Conservation (phyloP, 1,284 basidiomycete species). For the Erythrobasidium hasegawianum region DNA sequence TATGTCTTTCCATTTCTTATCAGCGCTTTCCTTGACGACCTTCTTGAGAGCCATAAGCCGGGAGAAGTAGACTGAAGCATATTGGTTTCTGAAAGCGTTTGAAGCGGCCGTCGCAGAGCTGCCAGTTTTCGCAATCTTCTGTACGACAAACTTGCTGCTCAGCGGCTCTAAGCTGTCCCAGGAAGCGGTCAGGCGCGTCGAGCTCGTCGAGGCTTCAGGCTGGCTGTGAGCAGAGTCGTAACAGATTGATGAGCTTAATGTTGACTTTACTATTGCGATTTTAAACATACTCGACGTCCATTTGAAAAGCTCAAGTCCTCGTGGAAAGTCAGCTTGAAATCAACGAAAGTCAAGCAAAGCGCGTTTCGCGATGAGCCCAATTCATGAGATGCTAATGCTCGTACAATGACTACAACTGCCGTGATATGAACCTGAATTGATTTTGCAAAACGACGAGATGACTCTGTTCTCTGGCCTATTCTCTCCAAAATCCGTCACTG, state of each 20-base stretch:
- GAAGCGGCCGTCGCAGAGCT: not conserved
- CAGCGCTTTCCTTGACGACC: conserved; percentile 63
- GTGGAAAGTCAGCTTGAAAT: not conserved
- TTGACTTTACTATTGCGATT: no score
- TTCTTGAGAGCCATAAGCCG: conserved; percentile 64
- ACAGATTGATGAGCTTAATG: no score
- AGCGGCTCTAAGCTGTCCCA: conserved; percentile 28
- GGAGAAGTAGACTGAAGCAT: conserved; percentile 87
- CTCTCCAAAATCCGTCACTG: not conserved
- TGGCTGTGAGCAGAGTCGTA: no score
- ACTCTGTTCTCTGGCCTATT: not conserved
- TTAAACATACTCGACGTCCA: conserved; percentile 30
- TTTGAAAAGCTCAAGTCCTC: not conserved
- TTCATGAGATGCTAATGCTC: no score
- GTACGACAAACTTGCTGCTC: conserved; percentile 21
- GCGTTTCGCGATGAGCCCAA: not conserved
- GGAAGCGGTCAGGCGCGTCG: conserved; percentile 9
- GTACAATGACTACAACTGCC: no score
- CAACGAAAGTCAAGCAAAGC: no score
- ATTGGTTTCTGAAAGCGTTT: conserved; percentile 66
- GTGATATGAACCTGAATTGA: no score
- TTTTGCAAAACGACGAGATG: not conserved
- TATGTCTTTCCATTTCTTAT: conserved; percentile 61
- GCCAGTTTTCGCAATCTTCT: conserved; percentile 10
- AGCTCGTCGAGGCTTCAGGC: conserved; percentile 28